Percentiles rank a stretch among this genome's conserved stretches.
These are phyloP conservation scores for Hemileccinum impolitum DNA, from an alignment of 768 basidiomycete species.

Conservation along the genomic window DNA sequence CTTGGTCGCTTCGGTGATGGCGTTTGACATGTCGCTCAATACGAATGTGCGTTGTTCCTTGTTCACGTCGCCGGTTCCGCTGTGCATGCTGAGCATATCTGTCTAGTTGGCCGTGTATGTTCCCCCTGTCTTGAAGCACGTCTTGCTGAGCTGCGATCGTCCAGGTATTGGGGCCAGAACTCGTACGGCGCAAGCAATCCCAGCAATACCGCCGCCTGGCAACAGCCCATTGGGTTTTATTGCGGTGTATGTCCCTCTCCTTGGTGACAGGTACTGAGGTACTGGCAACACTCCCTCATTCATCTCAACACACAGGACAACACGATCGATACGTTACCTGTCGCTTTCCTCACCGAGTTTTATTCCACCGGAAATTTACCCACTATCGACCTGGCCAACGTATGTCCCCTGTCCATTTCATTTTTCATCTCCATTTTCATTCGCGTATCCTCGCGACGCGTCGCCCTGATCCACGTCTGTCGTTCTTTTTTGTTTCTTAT, in stretches of 20 bases:
- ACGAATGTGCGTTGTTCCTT: slow-evolving; percentile 20
- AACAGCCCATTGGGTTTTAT: slow-evolving; percentile 33
- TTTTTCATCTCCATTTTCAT: neutral
- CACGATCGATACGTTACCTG: slow-evolving; percentile 54
- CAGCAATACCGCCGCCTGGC: slow-evolving; percentile 22
- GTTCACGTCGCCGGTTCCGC: neutral
- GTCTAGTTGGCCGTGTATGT: slow-evolving; percentile 26
- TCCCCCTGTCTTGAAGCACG: neutral
- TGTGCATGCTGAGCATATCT: neutral
- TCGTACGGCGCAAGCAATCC: slow-evolving; percentile 31
- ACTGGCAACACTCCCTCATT: neutral
- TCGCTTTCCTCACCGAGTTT: slow-evolving; percentile 61
- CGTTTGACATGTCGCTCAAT: slow-evolving; percentile 24
- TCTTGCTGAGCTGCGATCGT: neutral
- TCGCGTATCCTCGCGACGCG: neutral
- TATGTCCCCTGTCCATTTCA: slow-evolving; percentile 17
- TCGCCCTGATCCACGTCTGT: neutral
- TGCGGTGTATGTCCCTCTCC: slow-evolving; percentile 20
- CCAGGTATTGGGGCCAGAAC: slow-evolving; percentile 37
- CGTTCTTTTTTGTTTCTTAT: too few species aligned
- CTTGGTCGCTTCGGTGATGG: slow-evolving; percentile 13
- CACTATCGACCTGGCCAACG: slow-evolving; percentile 59
- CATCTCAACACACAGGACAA: slow-evolving; percentile 39
- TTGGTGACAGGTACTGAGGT: neutral
- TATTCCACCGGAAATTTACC: slow-evolving; percentile 57